Conservation (phyloP, 2,329 filamentous ascomycete genomes). For the Cladosporium velox region DNA sequence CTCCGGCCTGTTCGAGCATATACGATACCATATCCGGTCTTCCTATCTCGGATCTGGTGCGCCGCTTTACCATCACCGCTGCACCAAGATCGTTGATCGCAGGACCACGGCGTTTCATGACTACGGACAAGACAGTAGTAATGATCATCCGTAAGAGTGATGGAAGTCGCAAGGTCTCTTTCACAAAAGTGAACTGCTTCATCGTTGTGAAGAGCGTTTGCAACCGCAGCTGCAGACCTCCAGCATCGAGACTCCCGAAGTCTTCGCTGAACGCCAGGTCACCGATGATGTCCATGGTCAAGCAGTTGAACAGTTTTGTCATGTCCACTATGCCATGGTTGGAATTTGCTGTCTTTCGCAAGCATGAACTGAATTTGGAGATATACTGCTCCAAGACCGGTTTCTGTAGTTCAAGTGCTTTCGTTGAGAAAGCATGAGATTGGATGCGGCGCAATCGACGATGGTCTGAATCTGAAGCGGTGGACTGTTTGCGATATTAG, state of each 20-base stretch:
- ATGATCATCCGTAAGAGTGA: not conserved
- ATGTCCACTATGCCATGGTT: slow-evolving; percentile 33
- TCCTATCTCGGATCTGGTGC: not conserved
- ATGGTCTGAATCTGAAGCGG: slow-evolving; percentile 42
- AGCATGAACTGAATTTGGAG: slow-evolving; percentile 42
- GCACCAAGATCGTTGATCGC: not conserved
- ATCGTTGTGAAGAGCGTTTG: slow-evolving; percentile 31
- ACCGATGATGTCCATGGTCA: slow-evolving; percentile 32
- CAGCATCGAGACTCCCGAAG: slow-evolving; percentile 35
- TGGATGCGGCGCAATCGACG: slow-evolving; percentile 42
- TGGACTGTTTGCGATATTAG: not conserved
- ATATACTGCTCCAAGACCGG: slow-evolving; percentile 44
- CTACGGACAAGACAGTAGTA: not conserved
- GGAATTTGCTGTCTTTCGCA: slow-evolving; percentile 38
- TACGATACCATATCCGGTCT: not conserved
- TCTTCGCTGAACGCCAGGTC: slow-evolving; percentile 40
- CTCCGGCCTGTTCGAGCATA: not conserved
- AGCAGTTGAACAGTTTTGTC: slow-evolving; percentile 34
- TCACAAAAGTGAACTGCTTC: slow-evolving; percentile 25
- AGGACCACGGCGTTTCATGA: not conserved
- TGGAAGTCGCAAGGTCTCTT: slow-evolving; percentile 1
- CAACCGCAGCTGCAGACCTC: slow-evolving; percentile 42
- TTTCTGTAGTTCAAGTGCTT: slow-evolving; percentile 44
- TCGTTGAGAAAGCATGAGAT: slow-evolving; percentile 45
- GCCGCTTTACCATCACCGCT: not conserved